A percentile compares a stretch with the other conserved stretches of the same genome.
These are phyloP conservation scores for Lichtheimia ramosa DNA, from an alignment of 371 early-diverging fungal species.

Conservation along the genomic window DNA sequence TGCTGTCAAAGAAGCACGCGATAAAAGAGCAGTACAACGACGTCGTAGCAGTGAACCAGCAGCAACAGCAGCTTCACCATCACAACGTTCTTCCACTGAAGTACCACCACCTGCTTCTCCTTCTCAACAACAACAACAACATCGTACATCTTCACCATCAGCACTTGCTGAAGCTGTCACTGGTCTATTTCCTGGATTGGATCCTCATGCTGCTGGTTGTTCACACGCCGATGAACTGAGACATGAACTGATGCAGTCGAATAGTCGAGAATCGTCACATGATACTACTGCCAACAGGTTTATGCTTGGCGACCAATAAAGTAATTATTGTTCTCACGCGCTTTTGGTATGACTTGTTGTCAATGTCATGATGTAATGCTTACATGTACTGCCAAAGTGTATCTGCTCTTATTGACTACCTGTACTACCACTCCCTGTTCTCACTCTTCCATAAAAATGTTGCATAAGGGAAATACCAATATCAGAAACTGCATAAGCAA, in stretches of 20 bases:
- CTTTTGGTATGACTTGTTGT: not conserved
- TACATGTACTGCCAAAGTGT: too few relatives aligned
- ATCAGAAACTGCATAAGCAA: too few relatives aligned
- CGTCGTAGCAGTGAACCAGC: not conserved
- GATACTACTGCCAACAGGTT: too few relatives aligned
- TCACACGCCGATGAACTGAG: constrained; percentile 13
- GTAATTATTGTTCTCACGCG: too few relatives aligned
- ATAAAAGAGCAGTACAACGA: constrained; percentile 12
- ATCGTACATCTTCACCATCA: constrained; percentile 10
- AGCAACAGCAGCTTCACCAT: not conserved
- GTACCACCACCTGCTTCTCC: not conserved
- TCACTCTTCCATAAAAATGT: too few relatives aligned
- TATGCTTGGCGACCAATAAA: too few relatives aligned
- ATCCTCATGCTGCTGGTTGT: constrained; percentile 3
- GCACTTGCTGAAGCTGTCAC: constrained; percentile 36
- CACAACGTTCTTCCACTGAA: constrained; percentile 2
- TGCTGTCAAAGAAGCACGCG: constrained; percentile 28
- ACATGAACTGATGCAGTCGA: constrained; percentile 9
- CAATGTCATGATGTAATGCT: not conserved
- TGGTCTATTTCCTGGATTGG: constrained; percentile 34
- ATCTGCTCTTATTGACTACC: too few relatives aligned
- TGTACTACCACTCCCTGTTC: too few relatives aligned
- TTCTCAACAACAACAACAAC: not conserved
- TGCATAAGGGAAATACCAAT: too few relatives aligned
- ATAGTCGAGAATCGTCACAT: constrained; percentile 2